These are phyloP conservation scores for Boletus rubroflammeus DNA, from an alignment of 768 basidiomycete species.

Conservation along the genomic window DNA sequence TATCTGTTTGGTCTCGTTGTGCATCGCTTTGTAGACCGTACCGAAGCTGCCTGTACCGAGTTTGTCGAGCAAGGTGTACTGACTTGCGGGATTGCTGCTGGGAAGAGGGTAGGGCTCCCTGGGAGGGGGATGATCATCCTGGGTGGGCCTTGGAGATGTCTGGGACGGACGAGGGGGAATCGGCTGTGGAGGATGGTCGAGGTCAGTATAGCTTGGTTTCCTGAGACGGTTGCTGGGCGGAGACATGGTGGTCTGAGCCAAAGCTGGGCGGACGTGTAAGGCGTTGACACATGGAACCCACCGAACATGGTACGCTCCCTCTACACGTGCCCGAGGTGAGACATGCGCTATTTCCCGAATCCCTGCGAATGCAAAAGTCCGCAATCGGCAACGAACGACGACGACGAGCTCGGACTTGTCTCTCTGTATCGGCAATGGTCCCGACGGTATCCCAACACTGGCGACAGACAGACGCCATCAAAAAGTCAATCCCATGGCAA, in stretches of 20 bases:
- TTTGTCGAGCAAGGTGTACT: constrained; percentile 92
- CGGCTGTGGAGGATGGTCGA: constrained; percentile 27
- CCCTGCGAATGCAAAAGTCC: not conserved
- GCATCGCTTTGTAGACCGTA: constrained; percentile 94
- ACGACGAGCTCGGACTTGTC: not conserved
- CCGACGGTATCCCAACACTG: not conserved
- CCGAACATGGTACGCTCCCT: constrained; percentile 14
- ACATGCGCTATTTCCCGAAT: constrained; percentile 6
- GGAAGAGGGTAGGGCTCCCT: constrained; percentile 68
- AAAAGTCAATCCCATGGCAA: constrained; percentile 8
- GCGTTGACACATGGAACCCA: constrained; percentile 17
- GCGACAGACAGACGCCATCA: not conserved
- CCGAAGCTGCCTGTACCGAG: constrained; percentile 98
- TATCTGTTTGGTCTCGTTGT: constrained; percentile 89
- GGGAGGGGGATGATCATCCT: constrained; percentile 31
- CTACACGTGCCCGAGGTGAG: constrained; percentile 27
- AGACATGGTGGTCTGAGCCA: constrained; percentile 40
- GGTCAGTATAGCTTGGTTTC: constrained; percentile 37
- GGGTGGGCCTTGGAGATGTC: constrained; percentile 41
- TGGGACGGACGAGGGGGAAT: constrained; percentile 43
- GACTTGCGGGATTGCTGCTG: constrained; percentile 78
- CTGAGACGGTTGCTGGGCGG: constrained; percentile 37
- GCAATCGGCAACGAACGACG: not conserved
- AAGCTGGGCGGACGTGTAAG: constrained; percentile 10
- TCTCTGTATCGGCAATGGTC: not conserved